Conservation (phyloP, 2,329 filamentous ascomycete genomes). For the Cladophialophora chaetospira region DNA sequence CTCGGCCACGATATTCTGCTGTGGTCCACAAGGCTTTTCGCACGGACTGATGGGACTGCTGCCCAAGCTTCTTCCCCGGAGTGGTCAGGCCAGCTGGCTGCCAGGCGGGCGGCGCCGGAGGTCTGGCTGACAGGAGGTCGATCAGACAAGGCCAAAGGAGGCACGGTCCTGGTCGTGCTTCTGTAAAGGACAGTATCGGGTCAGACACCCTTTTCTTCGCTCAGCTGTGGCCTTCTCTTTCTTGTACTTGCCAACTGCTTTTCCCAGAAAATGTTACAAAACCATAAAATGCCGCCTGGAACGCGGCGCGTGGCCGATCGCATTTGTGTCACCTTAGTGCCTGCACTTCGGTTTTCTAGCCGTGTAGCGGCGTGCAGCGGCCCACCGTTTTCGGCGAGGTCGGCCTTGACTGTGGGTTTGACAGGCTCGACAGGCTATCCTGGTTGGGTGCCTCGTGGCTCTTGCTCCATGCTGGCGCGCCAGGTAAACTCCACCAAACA, state of each 20-base stretch:
- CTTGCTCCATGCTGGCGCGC: background rate
- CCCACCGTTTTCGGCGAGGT: background rate
- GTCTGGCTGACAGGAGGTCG: background rate
- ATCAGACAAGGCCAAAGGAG: too few species aligned
- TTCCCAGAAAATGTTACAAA: too few species aligned
- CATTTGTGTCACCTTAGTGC: background rate
- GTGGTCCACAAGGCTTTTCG: background rate
- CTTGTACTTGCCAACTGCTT: too few species aligned
- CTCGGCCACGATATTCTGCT: background rate
- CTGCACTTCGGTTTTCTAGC: background rate
- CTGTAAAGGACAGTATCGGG: background rate
- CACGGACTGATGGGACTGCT: background rate
- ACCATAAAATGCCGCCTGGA: too few species aligned
- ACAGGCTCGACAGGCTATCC: background rate
- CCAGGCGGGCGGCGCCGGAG: background rate
- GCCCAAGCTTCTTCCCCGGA: conserved; percentile 5
- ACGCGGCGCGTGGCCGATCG: background rate
- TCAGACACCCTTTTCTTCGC: too few species aligned
- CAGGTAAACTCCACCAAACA: conserved; percentile 1
- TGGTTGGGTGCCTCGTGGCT: background rate
- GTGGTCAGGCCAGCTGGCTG: conserved; percentile 10
- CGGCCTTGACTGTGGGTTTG: background rate
- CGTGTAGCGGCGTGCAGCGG: background rate
- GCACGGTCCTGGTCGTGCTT: background rate
- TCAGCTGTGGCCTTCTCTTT: too few species aligned